Percentiles rank a stretch among this genome's conserved stretches.
These are phyloP conservation scores for Xylaria nigripes DNA, from an alignment of 495 filamentous ascomycete species.

Conservation along the genomic window DNA sequence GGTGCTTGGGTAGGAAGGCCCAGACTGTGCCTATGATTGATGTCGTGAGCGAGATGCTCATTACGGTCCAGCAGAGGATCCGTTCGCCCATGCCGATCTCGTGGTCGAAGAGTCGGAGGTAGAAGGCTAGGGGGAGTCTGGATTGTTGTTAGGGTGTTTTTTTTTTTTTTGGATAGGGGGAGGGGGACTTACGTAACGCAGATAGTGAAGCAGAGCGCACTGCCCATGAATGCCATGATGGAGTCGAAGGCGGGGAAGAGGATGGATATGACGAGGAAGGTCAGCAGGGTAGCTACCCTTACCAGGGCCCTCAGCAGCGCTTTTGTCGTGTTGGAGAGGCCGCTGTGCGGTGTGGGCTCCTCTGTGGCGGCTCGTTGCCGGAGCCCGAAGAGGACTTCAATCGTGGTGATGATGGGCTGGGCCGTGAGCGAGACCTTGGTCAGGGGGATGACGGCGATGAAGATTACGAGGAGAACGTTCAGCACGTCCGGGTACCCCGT, in stretches of 20 bases:
- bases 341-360: constrained; percentile 32
- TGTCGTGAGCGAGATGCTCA: constrained; percentile 58
- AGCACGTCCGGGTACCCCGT: constrained; percentile 66
- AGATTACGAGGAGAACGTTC: constrained; percentile 68
- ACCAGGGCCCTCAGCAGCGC: constrained; percentile 52
- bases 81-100: constrained; percentile 62
- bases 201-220: constrained; percentile 85
- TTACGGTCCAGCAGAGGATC: constrained; percentile 58
- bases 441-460: constrained; percentile 85
- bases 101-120: constrained; percentile 84
- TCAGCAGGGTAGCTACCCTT: constrained; percentile 43
- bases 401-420: constrained; percentile 75
- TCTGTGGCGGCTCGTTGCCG: constrained; percentile 46
- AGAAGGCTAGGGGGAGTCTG: constrained; percentile 71
- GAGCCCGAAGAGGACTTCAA: constrained; percentile 73
- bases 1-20: constrained; percentile 70
- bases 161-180: neutral
- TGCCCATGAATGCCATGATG: constrained; percentile 91
- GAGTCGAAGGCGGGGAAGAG: constrained; percentile 82
- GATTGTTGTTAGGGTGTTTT: neutral
- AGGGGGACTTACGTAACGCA: constrained; percentile 62
- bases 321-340: constrained; percentile 50
- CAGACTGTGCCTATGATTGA: constrained; percentile 75
- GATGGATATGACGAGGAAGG: constrained; percentile 50
- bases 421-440: constrained; percentile 92